phyloP scores from a whole-genome alignment of 768 basidiomycete genomes.

The Hirschioporus abietinus region DNA sequence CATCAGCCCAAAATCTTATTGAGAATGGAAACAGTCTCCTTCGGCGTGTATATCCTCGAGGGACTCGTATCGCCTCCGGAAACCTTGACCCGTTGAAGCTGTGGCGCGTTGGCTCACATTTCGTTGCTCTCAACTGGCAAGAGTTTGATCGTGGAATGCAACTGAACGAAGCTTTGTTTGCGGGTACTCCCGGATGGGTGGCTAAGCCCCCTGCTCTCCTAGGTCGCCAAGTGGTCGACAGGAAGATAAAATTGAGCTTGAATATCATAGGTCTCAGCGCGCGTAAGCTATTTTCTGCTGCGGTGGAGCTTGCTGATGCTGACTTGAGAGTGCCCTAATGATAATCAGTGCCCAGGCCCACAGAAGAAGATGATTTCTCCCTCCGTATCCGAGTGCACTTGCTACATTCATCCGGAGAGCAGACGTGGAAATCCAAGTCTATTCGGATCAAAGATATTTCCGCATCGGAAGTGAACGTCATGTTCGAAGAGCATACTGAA shows the following conservation, averaged over 20 bases:
- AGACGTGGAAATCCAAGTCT: slow-evolving; percentile 39
- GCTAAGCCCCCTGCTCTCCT: slow-evolving; percentile 36
- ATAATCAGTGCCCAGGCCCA: slow-evolving; percentile 39
- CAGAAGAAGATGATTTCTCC: slow-evolving; percentile 34
- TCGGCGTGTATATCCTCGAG: slow-evolving; percentile 53
- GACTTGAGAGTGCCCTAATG: background rate
- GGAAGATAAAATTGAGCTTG: slow-evolving; percentile 21
- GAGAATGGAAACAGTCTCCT: slow-evolving; percentile 38
- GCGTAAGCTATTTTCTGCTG: slow-evolving; percentile 26
- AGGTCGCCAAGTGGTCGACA: slow-evolving; percentile 15
- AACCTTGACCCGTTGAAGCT: slow-evolving; percentile 48
- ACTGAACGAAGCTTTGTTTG: slow-evolving; percentile 59
- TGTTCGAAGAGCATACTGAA: slow-evolving; percentile 37
- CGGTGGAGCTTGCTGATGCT: background rate
- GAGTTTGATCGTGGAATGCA: slow-evolving; percentile 50
- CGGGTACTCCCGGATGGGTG: slow-evolving; percentile 51
- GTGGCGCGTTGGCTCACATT: slow-evolving; percentile 55
- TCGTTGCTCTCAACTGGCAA: slow-evolving; percentile 60
- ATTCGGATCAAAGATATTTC: slow-evolving; percentile 30
- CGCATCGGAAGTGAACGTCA: slow-evolving; percentile 28
- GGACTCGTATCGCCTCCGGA: slow-evolving; percentile 48
- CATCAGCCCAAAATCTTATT: slow-evolving; percentile 34
- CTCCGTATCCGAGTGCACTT: slow-evolving; percentile 43
- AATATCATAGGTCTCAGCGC: slow-evolving; percentile 41
- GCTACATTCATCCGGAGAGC: slow-evolving; percentile 32